Conservation (phyloP, 176 grass and related monocot genomes). For the Panicum miliaceum region DNA sequence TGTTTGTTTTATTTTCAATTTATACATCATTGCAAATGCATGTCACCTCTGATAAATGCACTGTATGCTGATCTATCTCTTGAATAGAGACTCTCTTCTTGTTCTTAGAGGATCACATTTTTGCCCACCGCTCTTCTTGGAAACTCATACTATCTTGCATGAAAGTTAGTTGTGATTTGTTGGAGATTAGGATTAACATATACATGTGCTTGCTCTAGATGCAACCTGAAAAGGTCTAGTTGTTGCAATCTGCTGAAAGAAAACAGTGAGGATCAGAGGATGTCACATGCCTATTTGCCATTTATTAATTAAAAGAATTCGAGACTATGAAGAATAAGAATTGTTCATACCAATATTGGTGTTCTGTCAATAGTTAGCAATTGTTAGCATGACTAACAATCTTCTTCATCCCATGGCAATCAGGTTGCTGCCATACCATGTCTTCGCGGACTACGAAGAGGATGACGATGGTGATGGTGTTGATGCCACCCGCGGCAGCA, state of each 20-base stretch:
- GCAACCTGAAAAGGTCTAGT: not conserved
- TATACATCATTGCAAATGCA: not conserved
- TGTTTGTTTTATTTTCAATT: no score
- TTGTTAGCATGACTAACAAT: not conserved
- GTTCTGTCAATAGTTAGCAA: not conserved
- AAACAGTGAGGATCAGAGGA: not conserved
- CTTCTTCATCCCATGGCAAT: not conserved
- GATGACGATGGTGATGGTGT: not conserved
- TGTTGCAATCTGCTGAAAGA: not conserved
- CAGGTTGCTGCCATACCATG: slow-evolving; percentile 57
- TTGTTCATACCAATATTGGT: not conserved
- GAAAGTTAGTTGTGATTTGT: not conserved
- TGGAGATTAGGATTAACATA: not conserved
- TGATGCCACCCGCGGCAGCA: not conserved
- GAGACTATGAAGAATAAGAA: not conserved
- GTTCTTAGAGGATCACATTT: no score
- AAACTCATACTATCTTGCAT: not conserved
- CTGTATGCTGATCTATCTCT: not conserved
- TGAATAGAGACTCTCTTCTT: not conserved
- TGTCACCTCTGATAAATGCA: not conserved
- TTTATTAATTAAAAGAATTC: not conserved
- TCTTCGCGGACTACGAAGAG: slow-evolving; percentile 44
- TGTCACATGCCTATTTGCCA: not conserved
- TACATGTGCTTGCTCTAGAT: not conserved
- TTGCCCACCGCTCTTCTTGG: not conserved